phyloP scores from a whole-genome alignment of 2,329 filamentous ascomycete genomes.

The Pseudogymnoascus pannorum region DNA sequence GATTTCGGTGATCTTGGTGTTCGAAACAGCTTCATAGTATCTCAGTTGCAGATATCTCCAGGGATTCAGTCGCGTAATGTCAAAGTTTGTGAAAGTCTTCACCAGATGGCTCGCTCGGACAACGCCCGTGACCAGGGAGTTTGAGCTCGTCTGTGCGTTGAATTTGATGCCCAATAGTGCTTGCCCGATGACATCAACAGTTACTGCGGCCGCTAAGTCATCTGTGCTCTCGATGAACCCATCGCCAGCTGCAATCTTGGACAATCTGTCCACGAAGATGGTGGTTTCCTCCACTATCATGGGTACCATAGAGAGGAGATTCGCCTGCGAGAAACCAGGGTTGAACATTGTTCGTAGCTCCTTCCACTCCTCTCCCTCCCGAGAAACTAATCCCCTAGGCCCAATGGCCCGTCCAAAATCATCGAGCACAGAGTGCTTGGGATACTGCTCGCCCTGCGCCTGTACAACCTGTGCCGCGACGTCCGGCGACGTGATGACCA shows the following conservation, averaged over 20 bases:
- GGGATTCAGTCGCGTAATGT: not conserved
- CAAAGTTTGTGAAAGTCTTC: not conserved
- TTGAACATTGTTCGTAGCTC: slow-evolving; percentile 14
- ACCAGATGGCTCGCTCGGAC: slow-evolving; percentile 8
- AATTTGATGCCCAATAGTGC: slow-evolving; percentile 10
- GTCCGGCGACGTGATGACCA: slow-evolving; percentile 9
- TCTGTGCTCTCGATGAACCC: slow-evolving; percentile 7
- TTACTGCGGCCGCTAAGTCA: not conserved
- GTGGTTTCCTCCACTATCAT: slow-evolving; percentile 13
- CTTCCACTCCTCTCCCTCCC: slow-evolving; percentile 14
- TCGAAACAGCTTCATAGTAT: slow-evolving; percentile 5
- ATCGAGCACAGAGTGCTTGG: slow-evolving; percentile 10
- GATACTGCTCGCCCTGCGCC: not conserved
- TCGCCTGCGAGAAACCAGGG: slow-evolving; percentile 14
- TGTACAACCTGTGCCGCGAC: slow-evolving; percentile 13
- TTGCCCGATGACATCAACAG: slow-evolving; percentile 13
- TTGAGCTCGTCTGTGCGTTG: slow-evolving; percentile 11
- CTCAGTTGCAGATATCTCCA: not conserved
- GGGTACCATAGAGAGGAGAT: slow-evolving; percentile 12
- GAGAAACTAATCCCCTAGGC: not conserved
- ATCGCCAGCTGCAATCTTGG: not conserved
- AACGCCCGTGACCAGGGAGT: slow-evolving; percentile 7
- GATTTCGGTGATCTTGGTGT: not conserved
- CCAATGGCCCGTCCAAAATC: slow-evolving; percentile 2
- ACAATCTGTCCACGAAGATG: slow-evolving; percentile 10